Evolutionary conservation across 2,329 filamentous ascomycete genomes (phyloP), one percentile per base, ranked within the genome.

Genomic region (Penicillium sp.): DNA sequence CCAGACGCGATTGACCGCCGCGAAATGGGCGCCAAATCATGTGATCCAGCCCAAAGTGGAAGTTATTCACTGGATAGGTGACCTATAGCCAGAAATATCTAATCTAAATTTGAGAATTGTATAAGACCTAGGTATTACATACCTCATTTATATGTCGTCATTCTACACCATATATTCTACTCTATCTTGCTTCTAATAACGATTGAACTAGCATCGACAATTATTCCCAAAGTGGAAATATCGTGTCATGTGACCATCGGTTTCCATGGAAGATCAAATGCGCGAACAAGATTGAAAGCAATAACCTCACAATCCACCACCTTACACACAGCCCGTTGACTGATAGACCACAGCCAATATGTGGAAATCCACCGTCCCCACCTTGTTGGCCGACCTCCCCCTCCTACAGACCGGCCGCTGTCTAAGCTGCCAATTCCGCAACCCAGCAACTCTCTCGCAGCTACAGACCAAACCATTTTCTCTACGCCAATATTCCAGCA

Each of bases 1-100:
- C 25, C 25, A 45, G n/a, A 46, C 59, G 61, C 61, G 64, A 46
- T 46, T 41, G 46, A 27, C 55, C 41, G 39, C 51, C 70, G 68
- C 71, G 69, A 72, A 72, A 69, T 55, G 57, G 62, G 56, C 70
- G 60, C 71, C 71, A 68, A 55, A 60, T 73, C 72, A 75, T 70
- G 71, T 64, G 69, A 69, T 53, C 44, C 0, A 31, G 1, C 13
- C 7, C 40, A 19, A 27, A 38, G 4, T n/a, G 10, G 13, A n/a
- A 27, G 23, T 11, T 13, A 15, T 46, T 21, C 16, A 16, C 27
- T 31, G 2, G 13, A 31, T 44, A 33, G 44, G 19, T 7, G 44
- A 46, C 7, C n/a, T 46, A 34, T 16, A 25, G 5, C 29, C 13
- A 23, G 6, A 16, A 23, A 25, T 11, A 16, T 34, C 9, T 21